A percentile compares a stretch with the other conserved stretches of the same genome.
These are phyloP conservation scores for Huntiella bhutanensis DNA, from an alignment of 2,329 filamentous ascomycete species.

Conservation along the genomic window DNA sequence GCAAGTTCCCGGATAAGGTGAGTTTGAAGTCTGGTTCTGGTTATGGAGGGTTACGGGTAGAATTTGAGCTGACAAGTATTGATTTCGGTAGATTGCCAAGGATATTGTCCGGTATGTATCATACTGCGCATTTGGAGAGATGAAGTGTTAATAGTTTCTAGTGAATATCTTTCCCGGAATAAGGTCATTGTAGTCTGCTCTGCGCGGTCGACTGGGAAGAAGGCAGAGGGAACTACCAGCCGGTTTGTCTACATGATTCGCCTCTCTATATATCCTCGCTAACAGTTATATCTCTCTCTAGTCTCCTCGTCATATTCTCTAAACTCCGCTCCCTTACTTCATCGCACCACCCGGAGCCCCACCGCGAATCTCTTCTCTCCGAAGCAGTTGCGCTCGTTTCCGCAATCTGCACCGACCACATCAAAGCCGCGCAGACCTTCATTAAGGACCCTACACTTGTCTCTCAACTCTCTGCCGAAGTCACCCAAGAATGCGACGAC, in stretches of 20 bases:
- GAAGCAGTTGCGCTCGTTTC: conserved; percentile 59
- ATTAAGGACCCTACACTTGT: conserved; percentile 38
- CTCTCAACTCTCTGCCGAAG: conserved; percentile 40
- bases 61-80: background rate
- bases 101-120: conserved; percentile 24
- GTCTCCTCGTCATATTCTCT: conserved; percentile 40
- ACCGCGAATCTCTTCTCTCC: conserved; percentile 34
- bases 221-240: conserved; percentile 87
- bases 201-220: conserved; percentile 82
- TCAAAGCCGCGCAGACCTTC: conserved; percentile 47
- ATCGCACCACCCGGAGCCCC: conserved; percentile 31
- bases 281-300: conserved; percentile 4
- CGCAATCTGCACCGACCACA: conserved; percentile 67
- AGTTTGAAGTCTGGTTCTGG: conserved; percentile 13
- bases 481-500: conserved; percentile 62
- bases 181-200: conserved; percentile 89
- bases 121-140: background rate
- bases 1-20: conserved; percentile 68
- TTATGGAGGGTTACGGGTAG: background rate
- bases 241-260: conserved; percentile 39
- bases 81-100: conserved; percentile 20
- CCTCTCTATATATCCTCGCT: background rate
- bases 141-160: conserved; percentile 6
- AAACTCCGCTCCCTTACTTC: conserved; percentile 35
- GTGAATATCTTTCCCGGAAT: conserved; percentile 35